phyloP scores from a whole-genome alignment of 768 basidiomycete species.

The Xanthoconium stramineum region DNA sequence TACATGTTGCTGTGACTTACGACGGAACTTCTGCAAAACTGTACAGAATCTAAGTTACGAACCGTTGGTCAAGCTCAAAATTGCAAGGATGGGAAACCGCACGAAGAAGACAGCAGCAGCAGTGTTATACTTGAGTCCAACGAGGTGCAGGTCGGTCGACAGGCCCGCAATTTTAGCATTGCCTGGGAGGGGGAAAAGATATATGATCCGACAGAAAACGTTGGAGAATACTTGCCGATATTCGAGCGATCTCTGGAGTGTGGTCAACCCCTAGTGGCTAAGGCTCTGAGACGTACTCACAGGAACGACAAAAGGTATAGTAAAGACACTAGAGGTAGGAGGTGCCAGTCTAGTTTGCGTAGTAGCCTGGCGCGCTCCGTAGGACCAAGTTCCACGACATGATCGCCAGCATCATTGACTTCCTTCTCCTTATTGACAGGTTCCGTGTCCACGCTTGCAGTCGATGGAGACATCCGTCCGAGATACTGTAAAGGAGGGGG shows the following conservation, averaged over 20 bases:
- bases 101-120: slow-evolving; percentile 40
- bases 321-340: slow-evolving; percentile 43
- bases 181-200: slow-evolving; percentile 22
- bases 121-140: slow-evolving; percentile 35
- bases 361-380: slow-evolving; percentile 29
- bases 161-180: slow-evolving; percentile 46
- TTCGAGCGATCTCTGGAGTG: slow-evolving; percentile 41
- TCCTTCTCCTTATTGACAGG: slow-evolving; percentile 13
- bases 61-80: neutral
- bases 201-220: neutral
- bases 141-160: slow-evolving; percentile 35
- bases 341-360: slow-evolving; percentile 43
- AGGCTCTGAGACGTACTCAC: slow-evolving; percentile 27
- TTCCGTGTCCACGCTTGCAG: slow-evolving; percentile 10
- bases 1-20: slow-evolving; percentile 20
- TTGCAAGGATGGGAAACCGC: neutral
- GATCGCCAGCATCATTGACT: neutral
- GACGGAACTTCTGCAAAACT: slow-evolving; percentile 37
- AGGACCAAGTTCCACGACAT: slow-evolving; percentile 8
- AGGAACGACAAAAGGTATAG: slow-evolving; percentile 47
- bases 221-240: slow-evolving; percentile 32
- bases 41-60: slow-evolving; percentile 31
- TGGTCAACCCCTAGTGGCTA: neutral
- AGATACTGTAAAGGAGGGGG: neutral
- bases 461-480: slow-evolving; percentile 12